Evolutionary conservation across 805 yeast genomes (phyloP), one percentile per base, ranked within the genome.

Genomic region (Teunomyces barrocoloradensis): DNA sequence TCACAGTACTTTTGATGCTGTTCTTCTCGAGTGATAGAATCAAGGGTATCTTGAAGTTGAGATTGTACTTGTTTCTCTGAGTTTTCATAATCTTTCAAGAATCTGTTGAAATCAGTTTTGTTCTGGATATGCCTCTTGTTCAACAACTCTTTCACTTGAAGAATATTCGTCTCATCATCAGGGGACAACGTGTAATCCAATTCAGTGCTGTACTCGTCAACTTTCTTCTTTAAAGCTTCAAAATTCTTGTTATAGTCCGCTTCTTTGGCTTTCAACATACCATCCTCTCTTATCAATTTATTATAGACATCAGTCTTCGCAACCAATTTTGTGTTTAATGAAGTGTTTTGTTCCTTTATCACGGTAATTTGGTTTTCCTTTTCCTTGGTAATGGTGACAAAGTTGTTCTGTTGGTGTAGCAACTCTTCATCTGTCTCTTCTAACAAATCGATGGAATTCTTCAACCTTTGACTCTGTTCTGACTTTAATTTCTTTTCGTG

Each of bases 401-500:
- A 73, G 47, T 70, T 66, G 12, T 60, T 56, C 38, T 65, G 59
- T 53, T 60, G 57, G 11, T 54, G 49, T 36, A 62, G 47, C 45
- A 73, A 60, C 7, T 60, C 65, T 30, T 63, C 69, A 30, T 67
- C 63, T 5, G 64, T 33, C 15, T 78, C 81, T 29, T 73, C 63
- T 30, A 85, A 58, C 0, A 74, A 50, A 20, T 71, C 76, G 2
- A 82, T 73, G 0, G 81, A 69, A 0, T 65, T 53, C n/a, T 63
- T 62, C 3, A 89, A 60, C 40, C 87, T 71, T 7, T 65, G 63
- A 3, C 82, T 73, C 50, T 84, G 87, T 13, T 78, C 80, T 2
- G 56, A 51, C 3, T 81, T 60, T 1, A 81, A 71, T 7, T 58
- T 58, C 48, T 72, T 69, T 41, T 77, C 75, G 43, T 79, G 79